Conservation (phyloP, 176 grass and related monocot genomes). For the Avena insularis region DNA sequence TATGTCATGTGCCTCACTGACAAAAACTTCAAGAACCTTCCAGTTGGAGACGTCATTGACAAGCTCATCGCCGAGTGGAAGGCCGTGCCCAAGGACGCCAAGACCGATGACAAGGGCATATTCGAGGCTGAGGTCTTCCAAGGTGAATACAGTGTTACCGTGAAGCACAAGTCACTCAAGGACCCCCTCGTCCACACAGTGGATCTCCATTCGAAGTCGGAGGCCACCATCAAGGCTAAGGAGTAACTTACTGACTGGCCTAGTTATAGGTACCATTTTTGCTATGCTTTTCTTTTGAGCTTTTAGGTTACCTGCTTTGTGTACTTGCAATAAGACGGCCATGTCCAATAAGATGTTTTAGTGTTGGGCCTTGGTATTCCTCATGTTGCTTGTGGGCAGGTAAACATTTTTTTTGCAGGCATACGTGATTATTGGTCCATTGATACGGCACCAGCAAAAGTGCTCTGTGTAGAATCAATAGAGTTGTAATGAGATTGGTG, state of each 20-base stretch:
- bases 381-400: not conserved
- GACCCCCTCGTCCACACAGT: constrained; percentile 45
- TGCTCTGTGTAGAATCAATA: constrained; percentile 3
- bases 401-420: not conserved
- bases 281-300: not conserved
- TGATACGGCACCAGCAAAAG: not conserved
- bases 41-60: constrained; percentile 57
- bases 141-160: constrained; percentile 56
- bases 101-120: constrained; percentile 51
- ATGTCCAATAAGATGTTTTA: not conserved
- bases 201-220: constrained; percentile 39
- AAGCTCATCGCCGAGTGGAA: constrained; percentile 65
- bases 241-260: not conserved
- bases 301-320: constrained; percentile 14
- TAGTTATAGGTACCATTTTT: not conserved
- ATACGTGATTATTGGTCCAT: not conserved
- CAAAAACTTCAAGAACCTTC: constrained; percentile 72
- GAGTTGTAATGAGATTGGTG: not conserved
- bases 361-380: not conserved
- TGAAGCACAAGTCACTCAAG: constrained; percentile 50
- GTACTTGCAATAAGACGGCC: not conserved
- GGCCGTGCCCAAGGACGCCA: constrained; percentile 26
- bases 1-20: constrained; percentile 78
- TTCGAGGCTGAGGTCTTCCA: constrained; percentile 60
- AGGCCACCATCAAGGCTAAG: constrained; percentile 21